These are phyloP conservation scores for Leccinum laetum DNA, from an alignment of 1,284 basidiomycete species.

Conservation along the genomic window DNA sequence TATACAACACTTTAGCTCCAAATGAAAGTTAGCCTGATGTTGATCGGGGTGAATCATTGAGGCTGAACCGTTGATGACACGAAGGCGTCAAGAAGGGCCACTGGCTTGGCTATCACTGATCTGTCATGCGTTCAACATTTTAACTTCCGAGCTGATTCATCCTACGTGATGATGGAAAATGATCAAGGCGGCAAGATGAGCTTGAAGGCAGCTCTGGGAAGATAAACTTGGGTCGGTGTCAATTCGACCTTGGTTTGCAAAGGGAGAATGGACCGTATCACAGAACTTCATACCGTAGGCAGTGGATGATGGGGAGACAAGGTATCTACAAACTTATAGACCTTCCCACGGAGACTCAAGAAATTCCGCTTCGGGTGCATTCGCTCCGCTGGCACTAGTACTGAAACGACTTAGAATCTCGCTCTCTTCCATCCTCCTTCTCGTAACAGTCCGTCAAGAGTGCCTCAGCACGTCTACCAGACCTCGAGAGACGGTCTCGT, in stretches of 20 bases:
- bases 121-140: not conserved
- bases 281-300: no score
- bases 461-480: not conserved
- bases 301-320: no score
- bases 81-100: not conserved
- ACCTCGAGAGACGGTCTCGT: conserved; percentile 24
- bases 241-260: not conserved
- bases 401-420: not conserved
- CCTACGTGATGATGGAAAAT: not conserved
- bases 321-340: no score
- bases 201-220: not conserved
- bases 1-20: not conserved
- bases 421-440: not conserved
- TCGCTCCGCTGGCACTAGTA: not conserved
- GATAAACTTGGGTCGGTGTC: not conserved
- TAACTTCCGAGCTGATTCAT: not conserved
- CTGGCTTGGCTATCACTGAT: not conserved
- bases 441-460: not conserved
- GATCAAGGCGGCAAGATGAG: not conserved
- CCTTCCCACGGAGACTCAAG: not conserved
- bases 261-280: no score
- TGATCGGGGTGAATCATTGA: not conserved
- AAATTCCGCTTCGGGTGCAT: not conserved
- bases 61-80: not conserved
- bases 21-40: not conserved